These are phyloP conservation scores for Penicillium brevicompactum DNA, from an alignment of 2,329 filamentous ascomycete genomes.

Conservation along the genomic window DNA sequence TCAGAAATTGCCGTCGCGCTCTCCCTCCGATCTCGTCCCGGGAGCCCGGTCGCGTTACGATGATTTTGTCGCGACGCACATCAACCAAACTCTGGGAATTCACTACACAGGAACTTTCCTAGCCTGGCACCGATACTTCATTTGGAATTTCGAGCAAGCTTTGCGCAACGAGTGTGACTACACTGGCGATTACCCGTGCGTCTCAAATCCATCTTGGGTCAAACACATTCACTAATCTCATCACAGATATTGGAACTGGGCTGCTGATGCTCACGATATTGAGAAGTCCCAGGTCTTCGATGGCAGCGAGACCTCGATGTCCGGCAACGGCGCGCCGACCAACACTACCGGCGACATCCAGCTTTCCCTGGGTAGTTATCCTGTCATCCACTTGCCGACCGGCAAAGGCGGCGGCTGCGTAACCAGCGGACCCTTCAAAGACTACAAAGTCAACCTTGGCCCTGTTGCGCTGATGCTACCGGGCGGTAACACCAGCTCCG, in stretches of 20 bases:
- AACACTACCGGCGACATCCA: conserved; percentile 24
- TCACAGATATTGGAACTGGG: conserved; percentile 51
- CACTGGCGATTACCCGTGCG: conserved; percentile 34
- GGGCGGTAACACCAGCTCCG: conserved; percentile 6
- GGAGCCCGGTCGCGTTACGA: conserved; percentile 54
- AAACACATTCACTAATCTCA: neutral
- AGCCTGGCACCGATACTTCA: conserved; percentile 41
- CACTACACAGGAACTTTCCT: conserved; percentile 41
- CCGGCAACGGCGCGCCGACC: conserved; percentile 47
- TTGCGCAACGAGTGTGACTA: conserved; percentile 43
- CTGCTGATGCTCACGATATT: conserved; percentile 39
- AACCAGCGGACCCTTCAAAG: conserved; percentile 37
- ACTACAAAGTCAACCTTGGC: conserved; percentile 35
- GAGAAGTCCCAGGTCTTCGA: conserved; percentile 52
- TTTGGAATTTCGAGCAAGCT: conserved; percentile 34
- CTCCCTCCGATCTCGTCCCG: conserved; percentile 37
- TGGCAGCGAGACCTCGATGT: conserved; percentile 50
- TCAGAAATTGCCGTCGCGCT: conserved; percentile 40
- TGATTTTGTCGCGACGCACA: conserved; percentile 54
- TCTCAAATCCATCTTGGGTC: neutral
- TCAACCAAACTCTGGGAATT: conserved; percentile 50
- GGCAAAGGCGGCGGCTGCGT: conserved; percentile 43
- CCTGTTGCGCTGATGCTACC: conserved; percentile 20
- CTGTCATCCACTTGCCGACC: conserved; percentile 44
- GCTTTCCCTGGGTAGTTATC: conserved; percentile 23